Percentiles rank a stretch among this genome's conserved stretches.
Evolutionary conservation across 768 basidiomycete species (phyloP).

Genomic region (Boletus edulis): DNA sequence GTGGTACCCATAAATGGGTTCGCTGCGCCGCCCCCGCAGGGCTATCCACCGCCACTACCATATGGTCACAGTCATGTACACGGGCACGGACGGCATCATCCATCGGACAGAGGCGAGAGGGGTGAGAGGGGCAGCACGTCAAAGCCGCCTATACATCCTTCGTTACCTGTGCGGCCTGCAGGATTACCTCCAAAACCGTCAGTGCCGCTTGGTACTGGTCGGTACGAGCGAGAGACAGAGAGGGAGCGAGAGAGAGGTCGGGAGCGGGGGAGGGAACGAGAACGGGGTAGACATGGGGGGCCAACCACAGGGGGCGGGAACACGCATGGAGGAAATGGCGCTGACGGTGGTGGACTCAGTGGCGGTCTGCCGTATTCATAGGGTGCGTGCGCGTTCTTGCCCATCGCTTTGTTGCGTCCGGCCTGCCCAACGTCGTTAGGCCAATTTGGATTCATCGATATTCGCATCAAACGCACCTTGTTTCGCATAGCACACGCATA

Average conservation of each 20-base stretch:
- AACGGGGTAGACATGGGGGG: slow-evolving; percentile 18
- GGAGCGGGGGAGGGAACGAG: slow-evolving; percentile 17
- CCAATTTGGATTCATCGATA: neutral
- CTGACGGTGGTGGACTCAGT: slow-evolving; percentile 10
- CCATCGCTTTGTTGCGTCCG: neutral
- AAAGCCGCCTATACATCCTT: slow-evolving; percentile 14
- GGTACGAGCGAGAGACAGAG: slow-evolving; percentile 19
- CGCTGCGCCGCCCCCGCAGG: slow-evolving; percentile 8
- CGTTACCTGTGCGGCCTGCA: slow-evolving; percentile 17
- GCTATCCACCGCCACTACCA: slow-evolving; percentile 20
- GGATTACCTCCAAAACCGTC: slow-evolving; percentile 22
- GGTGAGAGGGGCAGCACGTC: slow-evolving; percentile 9
- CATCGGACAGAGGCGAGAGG: slow-evolving; percentile 15
- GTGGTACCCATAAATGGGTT: slow-evolving; percentile 17
- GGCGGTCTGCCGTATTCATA: slow-evolving; percentile 33
- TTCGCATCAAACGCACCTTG: slow-evolving; percentile 6
- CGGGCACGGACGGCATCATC: slow-evolving; percentile 12
- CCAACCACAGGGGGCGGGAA: slow-evolving; percentile 3
- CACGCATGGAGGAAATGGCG: slow-evolving; percentile 3
- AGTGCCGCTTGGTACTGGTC: slow-evolving; percentile 13
- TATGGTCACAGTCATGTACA: slow-evolving; percentile 13
- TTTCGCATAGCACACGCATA: slow-evolving; percentile 18
- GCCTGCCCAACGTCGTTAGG: neutral
- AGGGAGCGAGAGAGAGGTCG: slow-evolving; percentile 4
- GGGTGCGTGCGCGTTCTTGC: neutral